Evolutionary conservation across 345 rosid species (phyloP).

Genomic region (Syzygium jambos): DNA sequence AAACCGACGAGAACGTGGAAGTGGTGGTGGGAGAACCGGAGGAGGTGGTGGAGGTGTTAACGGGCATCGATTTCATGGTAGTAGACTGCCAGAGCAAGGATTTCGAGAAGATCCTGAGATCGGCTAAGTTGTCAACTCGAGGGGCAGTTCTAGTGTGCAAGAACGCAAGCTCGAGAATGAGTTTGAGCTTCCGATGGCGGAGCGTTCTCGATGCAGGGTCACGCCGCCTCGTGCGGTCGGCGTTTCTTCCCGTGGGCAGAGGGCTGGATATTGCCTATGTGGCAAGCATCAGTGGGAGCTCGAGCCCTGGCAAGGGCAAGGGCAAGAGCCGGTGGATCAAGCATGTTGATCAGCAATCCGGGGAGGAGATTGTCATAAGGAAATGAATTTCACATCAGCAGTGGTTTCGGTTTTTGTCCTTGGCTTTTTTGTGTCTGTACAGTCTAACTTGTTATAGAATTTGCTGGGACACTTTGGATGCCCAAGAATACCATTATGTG

Average conservation of each 20-base stretch:
- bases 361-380: constrained; percentile 69
- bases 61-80: constrained; percentile 67
- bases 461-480: background rate
- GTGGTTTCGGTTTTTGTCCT: background rate
- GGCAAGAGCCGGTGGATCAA: constrained; percentile 67
- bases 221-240: constrained; percentile 56
- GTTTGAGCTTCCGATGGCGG: constrained; percentile 52
- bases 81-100: constrained; percentile 60
- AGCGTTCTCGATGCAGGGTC: constrained; percentile 36
- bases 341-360: constrained; percentile 54
- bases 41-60: constrained; percentile 35
- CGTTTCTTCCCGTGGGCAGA: constrained; percentile 59
- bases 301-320: constrained; percentile 11
- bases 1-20: constrained; percentile 18
- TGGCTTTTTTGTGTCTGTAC: background rate
- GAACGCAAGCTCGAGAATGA: constrained; percentile 37
- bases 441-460: background rate
- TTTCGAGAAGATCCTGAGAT: constrained; percentile 45
- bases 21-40: constrained; percentile 49
- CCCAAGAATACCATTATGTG: too few relatives aligned
- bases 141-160: constrained; percentile 82
- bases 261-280: constrained; percentile 76
- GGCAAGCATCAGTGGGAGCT: constrained; percentile 24
- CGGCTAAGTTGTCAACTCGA: constrained; percentile 41
- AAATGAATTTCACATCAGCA: constrained; percentile 1